phyloP scores from a whole-genome alignment of 2,329 filamentous ascomycete species.

The Corniculantispora saksenae region DNA sequence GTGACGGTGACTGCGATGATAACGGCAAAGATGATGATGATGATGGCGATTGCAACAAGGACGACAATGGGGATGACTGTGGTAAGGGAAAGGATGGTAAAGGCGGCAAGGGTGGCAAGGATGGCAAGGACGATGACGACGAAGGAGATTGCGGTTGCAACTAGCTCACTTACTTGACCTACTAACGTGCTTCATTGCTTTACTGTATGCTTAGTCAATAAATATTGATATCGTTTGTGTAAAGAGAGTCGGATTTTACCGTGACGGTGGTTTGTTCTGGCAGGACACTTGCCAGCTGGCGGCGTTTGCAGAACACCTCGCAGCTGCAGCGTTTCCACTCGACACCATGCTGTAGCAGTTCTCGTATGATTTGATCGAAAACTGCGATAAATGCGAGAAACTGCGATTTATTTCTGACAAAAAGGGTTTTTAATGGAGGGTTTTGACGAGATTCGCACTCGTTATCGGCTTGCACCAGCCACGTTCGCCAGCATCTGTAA shows the following conservation, averaged over 20 bases:
- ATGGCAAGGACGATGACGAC: constrained; percentile 3
- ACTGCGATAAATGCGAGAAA: too few species aligned
- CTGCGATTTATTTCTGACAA: too few species aligned
- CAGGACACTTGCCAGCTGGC: constrained; percentile 6
- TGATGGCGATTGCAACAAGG: neutral
- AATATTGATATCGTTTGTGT: neutral
- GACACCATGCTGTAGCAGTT: too few species aligned
- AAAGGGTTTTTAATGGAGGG: too few species aligned
- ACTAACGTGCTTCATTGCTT: neutral
- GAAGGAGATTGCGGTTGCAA: constrained; percentile 18
- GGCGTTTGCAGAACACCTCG: constrained; percentile 1
- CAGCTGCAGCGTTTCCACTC: too few species aligned
- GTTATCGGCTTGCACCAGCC: constrained; percentile 35
- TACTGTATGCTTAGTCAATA: neutral
- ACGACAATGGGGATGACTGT: neutral
- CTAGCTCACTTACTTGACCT: constrained; percentile 1
- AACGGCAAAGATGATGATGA: neutral
- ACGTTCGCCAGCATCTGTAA: constrained; percentile 35
- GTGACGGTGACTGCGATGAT: neutral
- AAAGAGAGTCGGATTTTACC: neutral
- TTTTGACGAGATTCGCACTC: constrained; percentile 33
- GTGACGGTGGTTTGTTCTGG: neutral
- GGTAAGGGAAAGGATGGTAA: neutral
- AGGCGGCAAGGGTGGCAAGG: neutral
- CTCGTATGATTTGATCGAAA: too few species aligned